Evolutionary conservation across 169 alveolate species (phyloP), one percentile per base, ranked within the genome.

Genomic region (Plasmodium sp.): DNA sequence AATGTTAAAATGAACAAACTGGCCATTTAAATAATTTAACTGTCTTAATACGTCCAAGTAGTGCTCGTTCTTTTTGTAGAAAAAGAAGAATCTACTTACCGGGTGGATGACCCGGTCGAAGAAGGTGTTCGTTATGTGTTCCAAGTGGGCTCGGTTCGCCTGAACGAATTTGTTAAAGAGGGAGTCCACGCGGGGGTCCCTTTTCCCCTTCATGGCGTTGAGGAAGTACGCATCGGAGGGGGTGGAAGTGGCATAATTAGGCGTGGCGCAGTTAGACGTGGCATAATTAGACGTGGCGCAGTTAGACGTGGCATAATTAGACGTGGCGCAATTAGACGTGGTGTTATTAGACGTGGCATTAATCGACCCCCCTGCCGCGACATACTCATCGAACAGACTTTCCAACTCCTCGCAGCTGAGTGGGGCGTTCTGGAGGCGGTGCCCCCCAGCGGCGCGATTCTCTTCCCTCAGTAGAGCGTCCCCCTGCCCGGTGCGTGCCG

Each of bases 21-120:
- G 33, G 5, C 94, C 94, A 79, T 31, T 79, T 5, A 79, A 67
- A 88, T 88, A 88, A 79, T 88, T 88, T 18, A 79, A n/a, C 71
- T 88, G 79, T 77, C 81, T 88, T 79, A 88, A 79, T 56, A 88
- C 81, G 67, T 88, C 74, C n/a, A 88, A 88, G 31, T 88, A 79
- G 67, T 79, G 72, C 7, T 75, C 72, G 34, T 88, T 88, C 10
- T 77, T 51, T 77, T 79, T 79, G 71, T 88, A 88, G 81, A 88
- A 88, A 88, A 77, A 88, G 45, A 88, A 88, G 67, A 77, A 77
- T 79, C 45, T 88, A 51, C 94, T 88, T 51, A 88, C 27, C 2
- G 86, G 94, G 56, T 88, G 94, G 14, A 36, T 58, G 22, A 88
- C 75, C 6, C 71, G 43, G 31, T 88, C 94, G 81, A 77, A 88